phyloP scores from a whole-genome alignment of 148 eudicot species.

The Linanthus parryae region DNA sequence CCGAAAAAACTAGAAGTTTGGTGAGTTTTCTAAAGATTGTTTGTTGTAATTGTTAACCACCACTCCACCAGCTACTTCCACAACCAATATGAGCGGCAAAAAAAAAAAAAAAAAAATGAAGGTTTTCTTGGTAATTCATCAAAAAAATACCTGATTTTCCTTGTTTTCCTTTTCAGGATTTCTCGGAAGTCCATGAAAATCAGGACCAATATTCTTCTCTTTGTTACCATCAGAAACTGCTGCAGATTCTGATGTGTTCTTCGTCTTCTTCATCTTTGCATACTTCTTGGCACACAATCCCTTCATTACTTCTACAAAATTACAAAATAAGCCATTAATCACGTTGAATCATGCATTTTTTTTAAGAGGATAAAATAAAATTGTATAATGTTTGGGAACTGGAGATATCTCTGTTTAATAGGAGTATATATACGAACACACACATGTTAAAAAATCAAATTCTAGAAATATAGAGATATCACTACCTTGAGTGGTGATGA shows the following conservation, averaged over 20 bases:
- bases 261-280: constrained; percentile 57
- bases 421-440: not conserved
- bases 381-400: not conserved
- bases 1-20: too few relatives aligned
- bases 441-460: too few relatives aligned
- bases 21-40: too few relatives aligned
- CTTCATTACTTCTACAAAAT: constrained; percentile 73
- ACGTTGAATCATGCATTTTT: not conserved
- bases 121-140: not conserved
- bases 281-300: constrained; percentile 77
- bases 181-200: too few relatives aligned
- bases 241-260: constrained; percentile 31
- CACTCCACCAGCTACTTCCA: too few relatives aligned
- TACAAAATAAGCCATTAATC: not conserved
- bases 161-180: constrained; percentile 36
- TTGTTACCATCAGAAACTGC: too few relatives aligned
- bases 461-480: not conserved
- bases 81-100: too few relatives aligned
- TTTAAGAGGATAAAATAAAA: too few relatives aligned
- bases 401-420: not conserved
- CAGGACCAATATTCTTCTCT: too few relatives aligned
- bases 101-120: too few relatives aligned
- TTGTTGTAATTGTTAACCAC: too few relatives aligned
- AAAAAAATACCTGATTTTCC: constrained; percentile 22
- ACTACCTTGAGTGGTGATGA: constrained; percentile 77